Base-by-base conservation (phyloP, 164 flowering plant species). In the Brasenia schreberi region DNA sequence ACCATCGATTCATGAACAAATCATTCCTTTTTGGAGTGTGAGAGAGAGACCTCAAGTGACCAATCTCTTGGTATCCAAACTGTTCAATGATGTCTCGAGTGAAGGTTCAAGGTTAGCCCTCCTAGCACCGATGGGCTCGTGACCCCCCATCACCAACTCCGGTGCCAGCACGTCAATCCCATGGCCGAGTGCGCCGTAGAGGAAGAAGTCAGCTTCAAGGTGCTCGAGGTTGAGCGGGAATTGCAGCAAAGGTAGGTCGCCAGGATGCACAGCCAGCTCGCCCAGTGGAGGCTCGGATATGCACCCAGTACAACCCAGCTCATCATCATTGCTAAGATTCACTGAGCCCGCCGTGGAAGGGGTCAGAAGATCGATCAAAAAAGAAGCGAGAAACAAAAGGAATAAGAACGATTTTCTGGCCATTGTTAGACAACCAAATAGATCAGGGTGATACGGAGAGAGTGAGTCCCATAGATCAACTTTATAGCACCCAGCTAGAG, bases 91-190 rank as follows among this genome's bases (percentile, higher is more conserved):
- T 73, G 61, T 19, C 43, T 5, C n/a, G 4, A 0, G 76, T 71
- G 19, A 79, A 62, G 23, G 18, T 0, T 79, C 81, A 43, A 84
- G 82, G 63, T 79, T 76, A 19, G 85, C 88, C 56, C 76, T 79
- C 64, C 14, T 68, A 16, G 69, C 83, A 0, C 84, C 88, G 10
- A 81, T 75, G 0, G 83, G 82, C 52, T 81, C 76, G 0, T 84
- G 84, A 4, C 84, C 88, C 0, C 81, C 82, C 71, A 42, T 66
- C 62, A 61, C 72, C 4, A 82, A 49, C 23, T 71, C 19, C 0
- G 84, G 86, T 3, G 75, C 77, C 1, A 79, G n/a, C 43, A 5
- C 18, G 44, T 84, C 88, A 0, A 84, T 79, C 2, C 88, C 88
- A 62, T 68, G 62, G 0, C 88, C 88, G 0, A 79, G 63, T 7